phyloP scores from a whole-genome alignment of 2,329 filamentous ascomycete genomes.

The Corinectria fuckeliana region DNA sequence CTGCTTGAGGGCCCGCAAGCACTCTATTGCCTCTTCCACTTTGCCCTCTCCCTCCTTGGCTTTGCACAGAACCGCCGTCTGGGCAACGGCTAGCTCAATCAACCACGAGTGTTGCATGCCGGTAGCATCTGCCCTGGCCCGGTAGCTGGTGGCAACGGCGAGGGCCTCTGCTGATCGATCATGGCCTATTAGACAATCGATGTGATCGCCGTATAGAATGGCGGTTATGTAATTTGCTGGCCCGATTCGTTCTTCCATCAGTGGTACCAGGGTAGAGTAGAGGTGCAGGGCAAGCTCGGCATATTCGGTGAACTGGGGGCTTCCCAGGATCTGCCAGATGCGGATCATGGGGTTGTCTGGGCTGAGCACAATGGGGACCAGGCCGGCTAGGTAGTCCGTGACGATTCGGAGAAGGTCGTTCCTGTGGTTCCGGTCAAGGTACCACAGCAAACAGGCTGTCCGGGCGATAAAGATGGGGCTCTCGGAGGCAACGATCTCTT shows the following conservation, averaged over 20 bases:
- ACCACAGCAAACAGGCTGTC: slow-evolving; percentile 45
- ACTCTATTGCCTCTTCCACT: slow-evolving; percentile 40
- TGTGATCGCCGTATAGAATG: slow-evolving; percentile 44
- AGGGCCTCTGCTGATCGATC: slow-evolving; percentile 38
- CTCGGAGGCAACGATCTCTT: slow-evolving; percentile 42
- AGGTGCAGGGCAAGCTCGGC: slow-evolving; percentile 42
- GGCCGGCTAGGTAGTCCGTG: slow-evolving; percentile 39
- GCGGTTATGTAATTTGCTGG: slow-evolving; percentile 43
- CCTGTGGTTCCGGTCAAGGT: slow-evolving; percentile 43
- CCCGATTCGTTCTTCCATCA: slow-evolving; percentile 41
- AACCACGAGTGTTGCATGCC: slow-evolving; percentile 41
- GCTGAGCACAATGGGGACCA: slow-evolving; percentile 42
- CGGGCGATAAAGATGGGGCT: slow-evolving; percentile 44
- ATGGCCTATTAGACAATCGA: slow-evolving; percentile 42
- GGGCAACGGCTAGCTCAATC: slow-evolving; percentile 40
- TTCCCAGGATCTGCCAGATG: slow-evolving; percentile 42
- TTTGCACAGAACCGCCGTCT: slow-evolving; percentile 40
- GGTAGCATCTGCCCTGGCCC: slow-evolving; percentile 38
- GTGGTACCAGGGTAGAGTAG: slow-evolving; percentile 40
- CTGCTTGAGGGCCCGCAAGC: slow-evolving; percentile 38
- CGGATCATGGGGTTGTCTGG: slow-evolving; percentile 39
- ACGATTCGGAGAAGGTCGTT: slow-evolving; percentile 43
- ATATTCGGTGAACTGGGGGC: slow-evolving; percentile 42
- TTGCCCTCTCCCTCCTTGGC: slow-evolving; percentile 40
- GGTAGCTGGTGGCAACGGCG: slow-evolving; percentile 38